Conservation (phyloP, 805 yeast species). For the Cyberlindnera maritima region DNA sequence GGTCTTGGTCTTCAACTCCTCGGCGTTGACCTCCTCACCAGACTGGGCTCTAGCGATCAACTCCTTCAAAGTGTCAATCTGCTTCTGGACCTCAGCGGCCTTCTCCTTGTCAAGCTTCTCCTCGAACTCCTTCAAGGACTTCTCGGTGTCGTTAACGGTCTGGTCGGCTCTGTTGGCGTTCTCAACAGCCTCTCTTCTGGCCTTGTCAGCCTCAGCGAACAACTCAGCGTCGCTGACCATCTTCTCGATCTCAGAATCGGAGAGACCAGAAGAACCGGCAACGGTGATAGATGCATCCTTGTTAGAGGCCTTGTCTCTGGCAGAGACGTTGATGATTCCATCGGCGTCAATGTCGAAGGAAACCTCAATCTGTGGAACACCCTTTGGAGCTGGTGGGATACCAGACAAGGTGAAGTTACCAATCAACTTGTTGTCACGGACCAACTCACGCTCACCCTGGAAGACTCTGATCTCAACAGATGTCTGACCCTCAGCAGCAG, state of each 20-base stretch:
- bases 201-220: slow-evolving; percentile 57
- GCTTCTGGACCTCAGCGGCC: slow-evolving; percentile 45
- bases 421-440: slow-evolving; percentile 72
- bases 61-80: slow-evolving; percentile 58
- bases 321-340: slow-evolving; percentile 80
- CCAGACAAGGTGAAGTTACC: slow-evolving; percentile 73
- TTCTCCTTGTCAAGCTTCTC: slow-evolving; percentile 58
- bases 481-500: slow-evolving; percentile 83
- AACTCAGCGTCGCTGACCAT: slow-evolving; percentile 60
- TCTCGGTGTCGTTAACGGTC: slow-evolving; percentile 81
- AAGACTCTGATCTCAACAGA: slow-evolving; percentile 76
- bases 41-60: slow-evolving; percentile 68
- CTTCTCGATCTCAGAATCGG: slow-evolving; percentile 60
- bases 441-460: slow-evolving; percentile 81
- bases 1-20: slow-evolving; percentile 71
- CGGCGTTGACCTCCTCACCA: slow-evolving; percentile 55
- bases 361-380: slow-evolving; percentile 76
- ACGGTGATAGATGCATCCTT: slow-evolving; percentile 72
- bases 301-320: slow-evolving; percentile 79
- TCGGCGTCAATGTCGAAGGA: slow-evolving; percentile 79
- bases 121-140: slow-evolving; percentile 74
- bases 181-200: slow-evolving; percentile 60
- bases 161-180: slow-evolving; percentile 82
- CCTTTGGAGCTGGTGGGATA: slow-evolving; percentile 75
- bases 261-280: slow-evolving; percentile 58